Conservation (phyloP, 2,329 filamentous ascomycete species). For the Escovopsis sp. region DNA sequence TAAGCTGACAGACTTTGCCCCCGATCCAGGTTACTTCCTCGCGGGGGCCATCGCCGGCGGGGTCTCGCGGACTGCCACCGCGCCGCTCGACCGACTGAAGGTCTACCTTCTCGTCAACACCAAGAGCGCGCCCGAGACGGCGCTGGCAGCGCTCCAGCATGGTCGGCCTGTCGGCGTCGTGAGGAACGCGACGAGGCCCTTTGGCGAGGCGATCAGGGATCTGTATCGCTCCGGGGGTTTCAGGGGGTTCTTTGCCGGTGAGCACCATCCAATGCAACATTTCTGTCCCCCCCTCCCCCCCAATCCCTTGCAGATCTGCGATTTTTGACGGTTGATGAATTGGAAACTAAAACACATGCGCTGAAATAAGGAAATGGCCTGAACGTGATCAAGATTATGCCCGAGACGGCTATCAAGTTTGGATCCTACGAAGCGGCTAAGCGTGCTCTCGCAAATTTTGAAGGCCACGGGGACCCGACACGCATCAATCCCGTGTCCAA, state of each 20-base stretch:
- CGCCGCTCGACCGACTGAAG: constrained; percentile 90
- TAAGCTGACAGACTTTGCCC: constrained; percentile 54
- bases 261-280: constrained; percentile 15
- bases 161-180: constrained; percentile 52
- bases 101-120: constrained; percentile 95
- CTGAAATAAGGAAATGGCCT: constrained; percentile 64
- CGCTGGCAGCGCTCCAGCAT: constrained; percentile 51
- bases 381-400: constrained; percentile 97
- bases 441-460: constrained; percentile 66
- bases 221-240: constrained; percentile 78
- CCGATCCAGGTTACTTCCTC: constrained; percentile 92
- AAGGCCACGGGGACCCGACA: constrained; percentile 73
- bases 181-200: constrained; percentile 51
- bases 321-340: neutral
- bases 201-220: constrained; percentile 59
- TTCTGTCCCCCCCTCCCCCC: neutral
- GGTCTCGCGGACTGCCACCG: constrained; percentile 87
- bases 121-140: constrained; percentile 31
- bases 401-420: constrained; percentile 96
- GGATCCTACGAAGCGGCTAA: constrained; percentile 95
- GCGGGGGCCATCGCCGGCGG: constrained; percentile 90
- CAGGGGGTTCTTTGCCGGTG: constrained; percentile 84
- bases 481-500: constrained; percentile 72
- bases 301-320: too few relatives aligned
- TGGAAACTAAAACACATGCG: neutral